These are phyloP conservation scores for Saccharum officinarum DNA, from an alignment of 176 grass and related monocot genomes.

Conservation along the genomic window DNA sequence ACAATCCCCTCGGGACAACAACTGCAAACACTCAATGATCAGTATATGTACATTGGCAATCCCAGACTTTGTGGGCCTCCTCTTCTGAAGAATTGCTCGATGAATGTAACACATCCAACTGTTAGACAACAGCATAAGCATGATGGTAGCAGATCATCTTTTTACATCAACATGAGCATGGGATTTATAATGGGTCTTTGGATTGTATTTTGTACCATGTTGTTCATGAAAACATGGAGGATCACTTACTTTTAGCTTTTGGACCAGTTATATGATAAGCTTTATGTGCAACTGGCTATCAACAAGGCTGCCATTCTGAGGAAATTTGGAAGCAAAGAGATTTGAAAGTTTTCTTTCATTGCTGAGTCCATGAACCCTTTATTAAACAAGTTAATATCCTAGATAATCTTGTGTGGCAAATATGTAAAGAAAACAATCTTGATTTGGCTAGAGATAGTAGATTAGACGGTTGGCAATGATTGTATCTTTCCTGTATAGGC, in stretches of 20 bases:
- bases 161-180: slow-evolving; percentile 13
- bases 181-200: slow-evolving; percentile 30
- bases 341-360: neutral
- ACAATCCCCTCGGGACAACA: slow-evolving; percentile 33
- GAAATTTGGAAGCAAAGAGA: neutral
- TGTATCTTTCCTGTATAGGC: too few species aligned
- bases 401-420: too few species aligned
- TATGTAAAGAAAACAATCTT: too few species aligned
- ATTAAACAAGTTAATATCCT: too few species aligned
- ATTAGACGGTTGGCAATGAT: too few species aligned
- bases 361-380: neutral
- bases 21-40: slow-evolving; percentile 27
- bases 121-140: neutral
- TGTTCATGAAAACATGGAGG: slow-evolving; percentile 6
- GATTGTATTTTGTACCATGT: slow-evolving; percentile 2
- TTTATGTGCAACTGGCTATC: neutral
- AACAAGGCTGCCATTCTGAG: neutral
- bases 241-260: neutral
- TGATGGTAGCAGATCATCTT: neutral
- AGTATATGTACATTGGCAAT: slow-evolving; percentile 24
- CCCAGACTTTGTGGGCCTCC: slow-evolving; percentile 27
- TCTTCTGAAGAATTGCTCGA: neutral
- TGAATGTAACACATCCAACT: neutral
- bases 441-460: too few species aligned
- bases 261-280: neutral